A percentile compares a stretch with the other conserved stretches of the same genome.
Evolutionary conservation across 1,139 yeast species (phyloP).

Genomic region (Suhomyces yuchorum): DNA sequence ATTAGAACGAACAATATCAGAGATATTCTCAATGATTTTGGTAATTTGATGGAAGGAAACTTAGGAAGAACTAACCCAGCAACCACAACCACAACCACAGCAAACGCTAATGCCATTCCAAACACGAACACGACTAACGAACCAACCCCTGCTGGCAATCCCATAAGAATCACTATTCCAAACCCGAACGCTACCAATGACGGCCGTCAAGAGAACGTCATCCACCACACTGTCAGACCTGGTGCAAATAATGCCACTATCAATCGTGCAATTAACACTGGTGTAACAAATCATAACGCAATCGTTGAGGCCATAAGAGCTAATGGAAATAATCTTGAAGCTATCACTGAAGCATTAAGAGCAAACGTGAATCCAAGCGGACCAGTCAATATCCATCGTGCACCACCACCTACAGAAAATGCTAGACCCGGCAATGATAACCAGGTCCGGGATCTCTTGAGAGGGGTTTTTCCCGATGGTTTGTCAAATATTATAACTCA

Average conservation of each 20-base stretch:
- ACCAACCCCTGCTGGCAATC: background rate
- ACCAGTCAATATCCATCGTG: background rate
- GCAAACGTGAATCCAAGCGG: background rate
- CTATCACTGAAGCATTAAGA: slow-evolving; percentile 1
- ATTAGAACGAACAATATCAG: slow-evolving; percentile 16
- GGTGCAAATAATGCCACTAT: background rate
- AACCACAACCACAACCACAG: slow-evolving; percentile 8
- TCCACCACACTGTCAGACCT: background rate
- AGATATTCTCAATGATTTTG: slow-evolving; percentile 27
- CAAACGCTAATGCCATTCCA: slow-evolving; percentile 1
- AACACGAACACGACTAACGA: background rate
- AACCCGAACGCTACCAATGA: background rate
- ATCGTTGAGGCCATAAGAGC: slow-evolving; percentile 1
- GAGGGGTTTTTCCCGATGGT: slow-evolving; percentile 18
- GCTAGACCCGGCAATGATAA: background rate
- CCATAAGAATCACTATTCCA: background rate
- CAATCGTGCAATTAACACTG: background rate
- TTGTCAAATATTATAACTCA: slow-evolving; percentile 18
- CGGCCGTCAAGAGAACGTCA: background rate
- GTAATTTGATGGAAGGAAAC: slow-evolving; percentile 23
- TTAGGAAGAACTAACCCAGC: slow-evolving; percentile 3
- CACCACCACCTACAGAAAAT: background rate
- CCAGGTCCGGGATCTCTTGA: slow-evolving; percentile 10
- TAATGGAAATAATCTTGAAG: slow-evolving; percentile 1
- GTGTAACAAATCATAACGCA: background rate